phyloP scores from a whole-genome alignment of 2,329 filamentous ascomycete genomes.

The Penicillium brevicompactum region DNA sequence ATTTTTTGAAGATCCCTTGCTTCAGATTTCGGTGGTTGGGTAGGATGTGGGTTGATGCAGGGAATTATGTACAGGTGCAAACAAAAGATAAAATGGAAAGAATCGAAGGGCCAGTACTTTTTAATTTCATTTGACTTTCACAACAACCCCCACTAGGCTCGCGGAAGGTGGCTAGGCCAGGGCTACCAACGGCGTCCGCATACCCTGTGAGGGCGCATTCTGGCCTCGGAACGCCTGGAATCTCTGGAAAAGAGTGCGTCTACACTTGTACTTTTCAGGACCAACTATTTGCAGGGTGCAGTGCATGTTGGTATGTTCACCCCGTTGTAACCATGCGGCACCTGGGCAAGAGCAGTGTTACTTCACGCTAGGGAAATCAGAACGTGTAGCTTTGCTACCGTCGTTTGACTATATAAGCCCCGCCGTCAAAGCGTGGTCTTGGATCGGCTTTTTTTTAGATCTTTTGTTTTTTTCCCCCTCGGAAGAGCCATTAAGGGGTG shows the following conservation, averaged over 20 bases:
- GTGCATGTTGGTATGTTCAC: neutral
- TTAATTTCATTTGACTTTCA: neutral
- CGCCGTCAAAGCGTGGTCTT: constrained; percentile 5
- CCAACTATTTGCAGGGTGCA: neutral
- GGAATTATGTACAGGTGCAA: constrained; percentile 7
- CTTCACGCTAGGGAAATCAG: neutral
- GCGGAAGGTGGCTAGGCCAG: neutral
- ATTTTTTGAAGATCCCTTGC: constrained; percentile 15
- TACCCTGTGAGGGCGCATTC: neutral
- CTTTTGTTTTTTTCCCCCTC: neutral
- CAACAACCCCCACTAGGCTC: neutral
- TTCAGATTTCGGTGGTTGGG: neutral
- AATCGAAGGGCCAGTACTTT: neutral
- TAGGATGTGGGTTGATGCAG: neutral
- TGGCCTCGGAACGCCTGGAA: neutral
- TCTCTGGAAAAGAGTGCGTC: neutral
- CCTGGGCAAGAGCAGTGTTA: neutral
- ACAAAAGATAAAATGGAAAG: neutral
- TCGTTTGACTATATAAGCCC: constrained; percentile 16
- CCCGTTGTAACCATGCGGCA: neutral
- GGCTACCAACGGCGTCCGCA: neutral
- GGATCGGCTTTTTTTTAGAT: constrained; percentile 10
- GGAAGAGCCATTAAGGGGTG: neutral
- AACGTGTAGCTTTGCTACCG: constrained; percentile 2
- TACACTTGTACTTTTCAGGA: neutral